Evolutionary conservation across 2,329 filamentous ascomycete species (phyloP).

Genomic region (Cephalotrichum gorgonifer): DNA sequence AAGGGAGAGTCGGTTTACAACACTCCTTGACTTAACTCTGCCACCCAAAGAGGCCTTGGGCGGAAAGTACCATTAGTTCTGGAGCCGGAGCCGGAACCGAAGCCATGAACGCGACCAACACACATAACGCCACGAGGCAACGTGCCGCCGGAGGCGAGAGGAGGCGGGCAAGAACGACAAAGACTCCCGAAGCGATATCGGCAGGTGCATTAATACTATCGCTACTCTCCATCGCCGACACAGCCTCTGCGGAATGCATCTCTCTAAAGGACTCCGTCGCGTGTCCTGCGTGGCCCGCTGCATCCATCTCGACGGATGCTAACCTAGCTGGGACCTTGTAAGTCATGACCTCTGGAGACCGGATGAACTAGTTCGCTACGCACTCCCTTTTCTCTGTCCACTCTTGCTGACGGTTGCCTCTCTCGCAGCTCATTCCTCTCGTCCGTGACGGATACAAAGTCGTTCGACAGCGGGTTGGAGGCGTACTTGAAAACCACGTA

Average conservation of each 20-base stretch:
- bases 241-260: conserved; percentile 39
- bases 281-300: conserved; percentile 62
- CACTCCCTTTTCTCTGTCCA: background rate
- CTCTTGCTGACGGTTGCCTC: conserved; percentile 10
- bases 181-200: background rate
- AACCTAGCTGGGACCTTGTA: conserved; percentile 54
- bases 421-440: conserved; percentile 66
- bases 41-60: background rate
- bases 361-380: background rate
- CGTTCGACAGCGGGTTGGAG: conserved; percentile 68
- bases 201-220: conserved; percentile 1
- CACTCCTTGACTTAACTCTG: background rate
- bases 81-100: too few relatives aligned
- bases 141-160: background rate
- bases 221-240: background rate
- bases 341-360: conserved; percentile 18
- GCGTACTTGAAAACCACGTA: conserved; percentile 67
- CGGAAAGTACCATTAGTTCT: background rate
- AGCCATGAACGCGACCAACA: background rate
- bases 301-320: conserved; percentile 58
- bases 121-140: background rate
- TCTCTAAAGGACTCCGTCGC: conserved; percentile 58
- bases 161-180: background rate
- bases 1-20: background rate
- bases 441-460: conserved; percentile 62